Base-by-base conservation (phyloP, 768 basidiomycete genomes). In the Naganishia randhawae region DNA sequence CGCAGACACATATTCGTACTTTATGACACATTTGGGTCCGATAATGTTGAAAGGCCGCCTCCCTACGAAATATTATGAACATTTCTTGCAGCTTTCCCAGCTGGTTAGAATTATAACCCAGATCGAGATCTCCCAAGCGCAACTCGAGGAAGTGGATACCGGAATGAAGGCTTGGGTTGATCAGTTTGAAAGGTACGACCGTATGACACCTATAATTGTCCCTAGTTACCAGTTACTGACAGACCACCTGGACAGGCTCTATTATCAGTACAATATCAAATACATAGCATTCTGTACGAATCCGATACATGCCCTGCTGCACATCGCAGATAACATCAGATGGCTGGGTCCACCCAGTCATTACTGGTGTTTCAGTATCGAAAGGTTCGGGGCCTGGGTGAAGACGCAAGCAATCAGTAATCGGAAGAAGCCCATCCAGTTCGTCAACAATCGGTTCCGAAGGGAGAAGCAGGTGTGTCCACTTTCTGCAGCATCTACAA, bases 301-400 rank as follows among this genome's bases (percentile, higher is more conserved):
- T 13, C 51, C 27, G 3, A 52, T 52, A 4, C 51, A 52, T 19
- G 51, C 51, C 5, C n/a, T 55, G 1, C 33, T 55, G 8, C 54
- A 55, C n/a, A 32, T 55, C 2, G 2, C 51, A 8, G 13, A 52
- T 3, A 16, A 3, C 7, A 52, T 33, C 33, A 1, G 4, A 19
- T 9, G n/a, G 32, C n/a, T 55, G 5, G 31, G 31, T 3, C 35
- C 54, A 19, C 33, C n/a, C 3, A n/a, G 31, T 8, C n/a, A 55
- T 37, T 33, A 31, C 31, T 55, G 54, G 54, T 55, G 54, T 16
- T 55, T 55, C n/a, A 35, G 31, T 16, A 55, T 55, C 32, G 54
- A 55, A 35, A 55, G 33, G 19, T 37, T 17, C 10, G 54, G 54
- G 6, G 54, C 32, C 9, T 55, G 54, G 54, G 17, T 55, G 8